A percentile compares a stretch with the other conserved stretches of the same genome.
phyloP scores from a whole-genome alignment of 1,284 basidiomycete species.

The Cystobasidium sp. region DNA sequence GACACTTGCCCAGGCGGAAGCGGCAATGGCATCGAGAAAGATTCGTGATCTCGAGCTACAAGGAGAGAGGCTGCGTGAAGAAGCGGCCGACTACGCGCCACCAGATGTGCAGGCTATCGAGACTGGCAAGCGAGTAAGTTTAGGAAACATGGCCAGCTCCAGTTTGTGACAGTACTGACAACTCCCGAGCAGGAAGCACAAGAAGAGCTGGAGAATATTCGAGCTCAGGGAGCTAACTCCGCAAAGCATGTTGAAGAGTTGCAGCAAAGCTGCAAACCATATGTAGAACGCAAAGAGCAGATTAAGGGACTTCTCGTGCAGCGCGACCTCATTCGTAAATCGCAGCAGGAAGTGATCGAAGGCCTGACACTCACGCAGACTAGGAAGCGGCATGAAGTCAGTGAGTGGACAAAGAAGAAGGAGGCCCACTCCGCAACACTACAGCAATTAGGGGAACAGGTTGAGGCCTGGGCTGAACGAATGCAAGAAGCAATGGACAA shows the following conservation, averaged over 20 bases:
- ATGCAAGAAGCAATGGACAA: conserved; percentile 27
- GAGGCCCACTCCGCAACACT: conserved; percentile 9
- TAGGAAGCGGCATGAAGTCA: conserved; percentile 56
- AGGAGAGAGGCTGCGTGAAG: conserved; percentile 62
- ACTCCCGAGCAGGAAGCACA: conserved; percentile 45
- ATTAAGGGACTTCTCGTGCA: conserved; percentile 2
- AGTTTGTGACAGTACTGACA: background rate
- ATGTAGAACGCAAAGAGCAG: conserved; percentile 4
- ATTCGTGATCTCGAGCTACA: conserved; percentile 52
- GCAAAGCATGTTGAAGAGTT: conserved; percentile 55
- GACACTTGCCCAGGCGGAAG: conserved; percentile 21
- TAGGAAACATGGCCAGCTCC: conserved; percentile 55
- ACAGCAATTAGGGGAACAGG: background rate
- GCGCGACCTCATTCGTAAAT: conserved; percentile 13
- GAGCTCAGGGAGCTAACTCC: conserved; percentile 43
- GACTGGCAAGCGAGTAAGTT: conserved; percentile 60
- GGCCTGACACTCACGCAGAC: conserved; percentile 60
- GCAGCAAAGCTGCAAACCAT: conserved; percentile 60
- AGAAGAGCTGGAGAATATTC: conserved; percentile 49
- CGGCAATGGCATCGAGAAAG: background rate
- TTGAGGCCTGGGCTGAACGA: conserved; percentile 54
- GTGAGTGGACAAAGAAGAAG: conserved; percentile 56
- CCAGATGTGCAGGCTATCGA: conserved; percentile 71
- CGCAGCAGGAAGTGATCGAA: conserved; percentile 57
- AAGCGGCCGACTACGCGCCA: conserved; percentile 74